These are phyloP conservation scores for Daphne laureola DNA, from an alignment of 441 rosid genomes.

Conservation along the genomic window DNA sequence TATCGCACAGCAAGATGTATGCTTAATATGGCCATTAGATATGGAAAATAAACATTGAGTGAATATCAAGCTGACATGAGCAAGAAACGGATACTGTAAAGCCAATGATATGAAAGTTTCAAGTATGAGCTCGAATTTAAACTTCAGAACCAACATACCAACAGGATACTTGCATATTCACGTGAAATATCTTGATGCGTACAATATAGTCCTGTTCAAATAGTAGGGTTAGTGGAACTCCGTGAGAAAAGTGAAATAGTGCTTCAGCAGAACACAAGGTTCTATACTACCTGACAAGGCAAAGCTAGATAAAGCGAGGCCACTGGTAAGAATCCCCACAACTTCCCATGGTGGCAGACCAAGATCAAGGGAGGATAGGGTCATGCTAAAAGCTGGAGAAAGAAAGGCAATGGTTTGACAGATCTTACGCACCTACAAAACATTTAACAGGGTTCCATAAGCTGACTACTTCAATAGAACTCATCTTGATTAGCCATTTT, in stretches of 20 bases:
- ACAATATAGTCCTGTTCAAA: conserved; percentile 64
- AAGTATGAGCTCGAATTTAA: conserved; percentile 1
- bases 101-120: conserved; percentile 4
- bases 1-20: too few relatives aligned
- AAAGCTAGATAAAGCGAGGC: conserved; percentile 90
- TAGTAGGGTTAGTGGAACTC: neutral
- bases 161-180: conserved; percentile 85
- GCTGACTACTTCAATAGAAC: too few relatives aligned
- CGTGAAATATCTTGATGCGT: conserved; percentile 98
- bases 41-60: too few relatives aligned
- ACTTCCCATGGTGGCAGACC: conserved; percentile 94
- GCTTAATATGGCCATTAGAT: too few relatives aligned
- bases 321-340: conserved; percentile 77
- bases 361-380: conserved; percentile 72
- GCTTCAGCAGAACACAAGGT: conserved; percentile 7
- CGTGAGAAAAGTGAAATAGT: conserved; percentile 6
- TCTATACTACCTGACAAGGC: conserved; percentile 69
- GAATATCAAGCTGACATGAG: too few relatives aligned
- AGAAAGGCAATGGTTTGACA: conserved; percentile 85
- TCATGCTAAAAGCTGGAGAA: conserved; percentile 93
- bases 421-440: conserved; percentile 73
- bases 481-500: too few relatives aligned
- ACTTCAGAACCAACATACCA: conserved; percentile 38
- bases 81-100: too few relatives aligned
- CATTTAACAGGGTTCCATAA: too few relatives aligned